These are phyloP conservation scores for Wickerhamomyces sp. DNA, from an alignment of 1,139 yeast genomes.

Conservation along the genomic window DNA sequence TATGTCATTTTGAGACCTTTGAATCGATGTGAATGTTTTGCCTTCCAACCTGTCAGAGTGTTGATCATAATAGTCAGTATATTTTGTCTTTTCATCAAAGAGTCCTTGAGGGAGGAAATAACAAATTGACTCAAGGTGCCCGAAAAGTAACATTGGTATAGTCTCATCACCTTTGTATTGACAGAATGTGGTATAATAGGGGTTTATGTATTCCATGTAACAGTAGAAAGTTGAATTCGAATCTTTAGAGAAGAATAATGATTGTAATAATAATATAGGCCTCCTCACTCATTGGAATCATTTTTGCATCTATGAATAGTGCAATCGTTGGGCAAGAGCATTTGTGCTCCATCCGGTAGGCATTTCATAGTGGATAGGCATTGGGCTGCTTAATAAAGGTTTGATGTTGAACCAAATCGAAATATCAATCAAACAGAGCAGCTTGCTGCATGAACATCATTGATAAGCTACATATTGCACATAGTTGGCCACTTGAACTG, in stretches of 20 bases:
- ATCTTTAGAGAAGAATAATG: background rate
- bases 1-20: background rate
- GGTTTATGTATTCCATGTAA: no score
- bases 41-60: background rate
- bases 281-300: no score
- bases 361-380: no score
- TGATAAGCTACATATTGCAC: no score
- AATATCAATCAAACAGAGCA: no score
- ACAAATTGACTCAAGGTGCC: background rate
- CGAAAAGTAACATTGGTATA: background rate
- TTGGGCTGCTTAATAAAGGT: no score
- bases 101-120: background rate
- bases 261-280: background rate
- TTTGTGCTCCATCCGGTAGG: no score
- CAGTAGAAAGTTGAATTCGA: background rate
- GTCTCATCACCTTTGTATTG: background rate
- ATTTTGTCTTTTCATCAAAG: background rate
- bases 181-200: background rate
- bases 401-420: no score
- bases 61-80: background rate
- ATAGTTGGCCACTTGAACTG: no score
- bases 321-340: no score
- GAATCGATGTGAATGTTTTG: background rate
- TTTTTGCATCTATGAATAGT: no score
- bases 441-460: no score